Percentiles rank a stretch among this genome's conserved stretches.
phyloP scores from a whole-genome alignment of 2,329 filamentous ascomycete genomes.

The Didymella pinodella region DNA sequence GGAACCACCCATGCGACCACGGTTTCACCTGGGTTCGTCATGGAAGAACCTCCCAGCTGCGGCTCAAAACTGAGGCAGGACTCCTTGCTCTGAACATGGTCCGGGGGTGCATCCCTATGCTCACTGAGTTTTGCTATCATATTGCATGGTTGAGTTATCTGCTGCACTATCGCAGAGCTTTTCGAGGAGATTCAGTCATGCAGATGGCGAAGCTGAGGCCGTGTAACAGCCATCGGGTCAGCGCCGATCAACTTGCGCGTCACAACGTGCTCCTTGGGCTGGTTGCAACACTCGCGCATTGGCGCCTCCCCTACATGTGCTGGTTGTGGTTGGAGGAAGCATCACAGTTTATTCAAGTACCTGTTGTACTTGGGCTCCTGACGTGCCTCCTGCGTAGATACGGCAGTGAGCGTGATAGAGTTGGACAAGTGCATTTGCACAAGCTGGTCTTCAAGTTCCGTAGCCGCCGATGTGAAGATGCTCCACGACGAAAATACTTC shows the following conservation, averaged over 20 bases:
- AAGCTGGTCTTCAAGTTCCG: constrained; percentile 4
- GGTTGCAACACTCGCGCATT: constrained; percentile 18
- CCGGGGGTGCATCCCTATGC: constrained; percentile 5
- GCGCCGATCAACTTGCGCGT: constrained; percentile 5
- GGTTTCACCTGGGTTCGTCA: constrained; percentile 14
- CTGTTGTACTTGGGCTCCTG: constrained; percentile 20
- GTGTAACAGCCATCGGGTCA: not conserved
- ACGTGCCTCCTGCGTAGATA: constrained; percentile 26
- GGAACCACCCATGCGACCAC: constrained; percentile 7
- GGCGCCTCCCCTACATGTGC: constrained; percentile 25
- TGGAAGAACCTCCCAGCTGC: constrained; percentile 9
- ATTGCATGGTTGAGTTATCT: not conserved
- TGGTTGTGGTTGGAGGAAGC: constrained; percentile 25
- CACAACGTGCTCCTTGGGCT: constrained; percentile 3
- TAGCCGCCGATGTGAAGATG: constrained; percentile 15
- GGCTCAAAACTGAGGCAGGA: constrained; percentile 10
- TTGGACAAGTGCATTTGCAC: constrained; percentile 18
- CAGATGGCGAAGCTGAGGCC: not conserved
- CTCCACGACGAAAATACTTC: constrained; percentile 26
- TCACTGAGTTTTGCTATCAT: not conserved
- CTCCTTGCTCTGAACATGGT: not conserved
- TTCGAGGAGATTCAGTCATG: constrained; percentile 2
- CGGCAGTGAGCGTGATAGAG: constrained; percentile 19
- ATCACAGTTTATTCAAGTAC: constrained; percentile 19
- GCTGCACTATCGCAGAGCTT: constrained; percentile 3